Evolutionary conservation across 192 early-diverging fungal genomes (phyloP), one percentile per base, ranked within the genome.

Genomic region (Gaertneriomyces sp.): DNA sequence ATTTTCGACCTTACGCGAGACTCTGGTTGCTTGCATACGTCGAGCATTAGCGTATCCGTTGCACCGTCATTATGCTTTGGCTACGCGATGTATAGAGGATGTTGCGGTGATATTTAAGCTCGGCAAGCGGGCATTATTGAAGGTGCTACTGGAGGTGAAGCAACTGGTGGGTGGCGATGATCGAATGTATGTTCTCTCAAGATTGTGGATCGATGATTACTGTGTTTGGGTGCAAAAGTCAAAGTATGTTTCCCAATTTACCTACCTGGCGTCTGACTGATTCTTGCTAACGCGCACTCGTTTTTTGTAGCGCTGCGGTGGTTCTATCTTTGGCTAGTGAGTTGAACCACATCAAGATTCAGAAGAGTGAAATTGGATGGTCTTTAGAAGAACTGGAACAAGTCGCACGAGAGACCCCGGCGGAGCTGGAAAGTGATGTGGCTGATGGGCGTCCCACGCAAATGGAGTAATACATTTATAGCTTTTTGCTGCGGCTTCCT

Each of bases 201-300:
- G 91, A 75, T 74, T 96, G 16, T 96, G 78, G 72, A 43, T 99
- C 14, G 93, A 93, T 70, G 95, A 99, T 72, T 99, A 99, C 73
- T 98, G 94, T 74, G 81, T 92, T 17, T 99, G 96, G 96, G 79
- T 95, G 46, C 94, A 95, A 63, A 81, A 76, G 47, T 80, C 90
- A 19, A 85, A 72, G 88, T 88, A 79, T 75, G 49, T 61, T 54
- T 57, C 54, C 4, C 47, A 39, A 50, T 5, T 7, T 14, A 44
- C 45, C 45, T 14, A 40, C 41, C 53, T 63, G 17, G 25, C 41
- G 19, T 8, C 25, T 53, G 14, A 7, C 53, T 6, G 47, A 17
- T 64, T 41, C 64, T 40, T 66, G 19, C 54, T 66, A 57, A 19
- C 59, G 0, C 45, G n/a, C 49, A 25, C 42, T 45, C 51, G 2